These are phyloP conservation scores for Penicillium steckii DNA, from an alignment of 495 filamentous ascomycete genomes.

Conservation along the genomic window DNA sequence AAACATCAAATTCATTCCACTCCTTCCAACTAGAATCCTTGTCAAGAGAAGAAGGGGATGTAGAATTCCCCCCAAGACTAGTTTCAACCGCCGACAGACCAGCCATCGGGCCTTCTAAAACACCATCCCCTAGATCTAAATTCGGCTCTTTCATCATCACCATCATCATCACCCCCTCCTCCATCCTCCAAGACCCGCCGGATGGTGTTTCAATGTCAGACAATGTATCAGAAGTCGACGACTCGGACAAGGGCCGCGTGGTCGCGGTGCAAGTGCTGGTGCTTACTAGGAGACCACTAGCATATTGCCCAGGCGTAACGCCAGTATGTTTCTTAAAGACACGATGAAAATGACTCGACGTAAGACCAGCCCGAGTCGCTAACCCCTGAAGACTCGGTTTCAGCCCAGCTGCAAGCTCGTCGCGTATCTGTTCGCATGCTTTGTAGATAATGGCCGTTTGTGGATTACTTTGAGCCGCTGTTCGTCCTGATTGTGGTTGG, in stretches of 20 bases:
- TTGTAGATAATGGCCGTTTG: conserved; percentile 43
- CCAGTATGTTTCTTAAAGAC: conserved; percentile 60
- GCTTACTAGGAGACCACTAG: conserved; percentile 11
- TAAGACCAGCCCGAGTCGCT: conserved; percentile 53
- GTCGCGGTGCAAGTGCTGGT: too few relatives aligned
- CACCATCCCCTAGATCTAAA: conserved; percentile 14
- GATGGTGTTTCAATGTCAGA: conserved; percentile 12
- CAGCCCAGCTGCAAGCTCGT: conserved; percentile 24
- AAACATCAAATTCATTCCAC: conserved; percentile 42
- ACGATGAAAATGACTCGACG: conserved; percentile 62
- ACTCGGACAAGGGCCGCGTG: conserved; percentile 2
- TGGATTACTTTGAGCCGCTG: conserved; percentile 36
- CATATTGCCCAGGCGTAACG: conserved; percentile 60
- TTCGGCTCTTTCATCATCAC: conserved; percentile 11
- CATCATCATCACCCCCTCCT: conserved; percentile 2
- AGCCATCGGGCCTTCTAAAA: conserved; percentile 2
- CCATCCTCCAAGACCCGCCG: conserved; percentile 1
- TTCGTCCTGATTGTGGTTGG: conserved; percentile 44
- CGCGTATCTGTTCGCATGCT: conserved; percentile 38
- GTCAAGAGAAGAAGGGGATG: conserved; percentile 1
- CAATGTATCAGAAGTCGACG: conserved; percentile 7
- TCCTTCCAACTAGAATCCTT: conserved; percentile 23
- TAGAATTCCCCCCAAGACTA: too few relatives aligned
- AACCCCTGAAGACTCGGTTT: conserved; percentile 49
- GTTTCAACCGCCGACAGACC: conserved; percentile 11